Conservation (phyloP, 257 asterid genomes). For the Solanum clarkiae region DNA sequence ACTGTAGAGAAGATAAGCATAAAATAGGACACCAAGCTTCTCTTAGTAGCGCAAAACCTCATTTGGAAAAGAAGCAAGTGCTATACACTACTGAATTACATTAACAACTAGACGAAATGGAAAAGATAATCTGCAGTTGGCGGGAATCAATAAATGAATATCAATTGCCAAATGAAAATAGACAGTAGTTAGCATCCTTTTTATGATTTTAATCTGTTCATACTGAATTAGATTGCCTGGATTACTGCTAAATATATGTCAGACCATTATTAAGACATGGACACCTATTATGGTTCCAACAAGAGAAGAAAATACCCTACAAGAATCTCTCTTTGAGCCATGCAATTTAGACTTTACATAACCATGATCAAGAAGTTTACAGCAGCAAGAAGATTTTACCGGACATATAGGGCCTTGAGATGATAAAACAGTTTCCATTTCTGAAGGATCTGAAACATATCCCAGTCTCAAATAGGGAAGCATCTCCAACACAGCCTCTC, state of each 20-base stretch:
- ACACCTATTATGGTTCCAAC: background rate
- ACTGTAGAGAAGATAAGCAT: background rate
- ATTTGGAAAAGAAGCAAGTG: background rate
- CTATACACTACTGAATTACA: background rate
- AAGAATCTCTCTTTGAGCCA: background rate
- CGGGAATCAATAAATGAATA: background rate
- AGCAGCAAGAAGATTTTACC: conserved; percentile 36
- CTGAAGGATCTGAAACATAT: conserved; percentile 87
- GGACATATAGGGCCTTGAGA: conserved; percentile 95
- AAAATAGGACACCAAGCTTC: background rate
- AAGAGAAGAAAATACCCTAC: background rate
- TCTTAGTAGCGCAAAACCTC: background rate
- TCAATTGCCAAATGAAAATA: background rate
- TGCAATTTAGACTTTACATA: background rate
- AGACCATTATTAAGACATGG: background rate
- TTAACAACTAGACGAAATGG: background rate
- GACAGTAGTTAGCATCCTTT: background rate
- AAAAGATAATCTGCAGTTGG: background rate
- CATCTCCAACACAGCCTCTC: conserved; percentile 85
- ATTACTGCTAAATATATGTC: background rate
- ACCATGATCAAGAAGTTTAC: background rate
- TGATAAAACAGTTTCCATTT: conserved; percentile 81
- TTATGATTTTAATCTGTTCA: background rate
- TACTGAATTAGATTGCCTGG: background rate
- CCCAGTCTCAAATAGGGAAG: conserved; percentile 93